These are phyloP conservation scores for Plectosphaerella plurivora DNA, from an alignment of 2,329 filamentous ascomycete genomes.

Conservation along the genomic window DNA sequence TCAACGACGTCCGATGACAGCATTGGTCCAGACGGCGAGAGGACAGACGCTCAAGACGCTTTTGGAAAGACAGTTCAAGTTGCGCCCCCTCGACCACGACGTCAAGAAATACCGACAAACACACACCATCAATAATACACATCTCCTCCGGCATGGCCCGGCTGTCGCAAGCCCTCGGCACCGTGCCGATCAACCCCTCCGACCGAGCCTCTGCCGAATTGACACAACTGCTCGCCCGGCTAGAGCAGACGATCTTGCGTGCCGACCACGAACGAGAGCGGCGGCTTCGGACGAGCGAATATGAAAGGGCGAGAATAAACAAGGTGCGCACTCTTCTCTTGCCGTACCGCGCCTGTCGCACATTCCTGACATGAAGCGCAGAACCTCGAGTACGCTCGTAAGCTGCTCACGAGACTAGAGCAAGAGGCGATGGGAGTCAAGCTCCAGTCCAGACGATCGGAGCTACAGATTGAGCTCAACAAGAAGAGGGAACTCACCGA, in stretches of 20 bases:
- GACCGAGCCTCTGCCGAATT: constrained; percentile 43
- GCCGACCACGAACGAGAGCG: constrained; percentile 55
- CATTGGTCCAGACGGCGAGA: background rate
- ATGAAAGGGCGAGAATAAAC: constrained; percentile 50
- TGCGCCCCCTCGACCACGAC: background rate
- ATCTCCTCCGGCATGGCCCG: constrained; percentile 5
- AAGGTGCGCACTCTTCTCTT: constrained; percentile 23
- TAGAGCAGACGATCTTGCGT: constrained; percentile 62
- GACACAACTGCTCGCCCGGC: constrained; percentile 57
- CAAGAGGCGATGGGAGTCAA: constrained; percentile 61
- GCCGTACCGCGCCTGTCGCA: background rate
- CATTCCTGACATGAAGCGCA: constrained; percentile 21
- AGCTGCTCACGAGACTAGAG: constrained; percentile 65
- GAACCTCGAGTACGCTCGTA: constrained; percentile 70
- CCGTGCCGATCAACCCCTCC: constrained; percentile 10
- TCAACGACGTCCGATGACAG: constrained; percentile 6
- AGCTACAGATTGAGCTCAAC: constrained; percentile 59
- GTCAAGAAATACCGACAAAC: background rate
- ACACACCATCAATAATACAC: background rate
- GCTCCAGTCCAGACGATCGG: constrained; percentile 51
- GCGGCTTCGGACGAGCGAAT: constrained; percentile 55
- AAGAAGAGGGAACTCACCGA: constrained; percentile 64
- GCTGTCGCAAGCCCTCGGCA: constrained; percentile 4
- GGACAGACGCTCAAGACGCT: constrained; percentile 6
- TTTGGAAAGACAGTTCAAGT: constrained; percentile 1